Evolutionary conservation across 23 red algal genomes (phyloP).

Genomic region (Agarophyton chilense): DNA sequence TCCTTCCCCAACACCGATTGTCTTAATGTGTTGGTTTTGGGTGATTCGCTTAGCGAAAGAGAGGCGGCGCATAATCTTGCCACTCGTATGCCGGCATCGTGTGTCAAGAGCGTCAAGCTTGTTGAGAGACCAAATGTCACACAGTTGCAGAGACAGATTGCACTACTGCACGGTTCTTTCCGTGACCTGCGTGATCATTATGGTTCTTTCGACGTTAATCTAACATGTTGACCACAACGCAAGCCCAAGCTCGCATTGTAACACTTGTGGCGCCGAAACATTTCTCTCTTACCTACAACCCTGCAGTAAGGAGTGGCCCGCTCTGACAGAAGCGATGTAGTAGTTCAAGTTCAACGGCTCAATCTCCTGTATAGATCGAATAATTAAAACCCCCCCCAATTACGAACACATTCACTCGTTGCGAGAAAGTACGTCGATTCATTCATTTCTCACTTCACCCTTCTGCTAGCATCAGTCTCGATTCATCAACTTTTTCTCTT

Average conservation of each 20-base stretch:
- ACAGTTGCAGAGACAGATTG: slow-evolving; percentile 83
- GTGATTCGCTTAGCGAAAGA: slow-evolving; percentile 85
- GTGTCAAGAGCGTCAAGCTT: slow-evolving; percentile 92
- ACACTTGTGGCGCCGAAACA: slow-evolving; percentile 1
- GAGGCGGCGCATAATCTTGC: slow-evolving; percentile 82
- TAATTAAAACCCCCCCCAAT: background rate
- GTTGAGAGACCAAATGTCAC: slow-evolving; percentile 75
- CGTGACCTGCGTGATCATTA: slow-evolving; percentile 81
- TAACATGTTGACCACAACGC: slow-evolving; percentile 61
- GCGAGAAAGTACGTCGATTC: background rate
- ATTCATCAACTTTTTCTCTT: too few species aligned
- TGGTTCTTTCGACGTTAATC: slow-evolving; percentile 95
- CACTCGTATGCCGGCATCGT: slow-evolving; percentile 18
- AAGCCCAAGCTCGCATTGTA: background rate
- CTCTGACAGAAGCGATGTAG: slow-evolving; percentile 4
- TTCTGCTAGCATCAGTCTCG: too few species aligned
- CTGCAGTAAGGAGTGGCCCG: slow-evolving; percentile 6
- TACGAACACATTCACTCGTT: background rate
- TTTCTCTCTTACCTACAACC: background rate
- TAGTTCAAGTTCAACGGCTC: slow-evolving; percentile 13
- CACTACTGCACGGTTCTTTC: slow-evolving; percentile 70
- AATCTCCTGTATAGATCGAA: slow-evolving; percentile 28
- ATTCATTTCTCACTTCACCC: background rate
- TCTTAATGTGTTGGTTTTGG: slow-evolving; percentile 87
- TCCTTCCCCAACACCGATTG: slow-evolving; percentile 35